These are phyloP conservation scores for Pseudoperonospora humuli DNA, from an alignment of 352 stramenopile genomes.

Conservation along the genomic window DNA sequence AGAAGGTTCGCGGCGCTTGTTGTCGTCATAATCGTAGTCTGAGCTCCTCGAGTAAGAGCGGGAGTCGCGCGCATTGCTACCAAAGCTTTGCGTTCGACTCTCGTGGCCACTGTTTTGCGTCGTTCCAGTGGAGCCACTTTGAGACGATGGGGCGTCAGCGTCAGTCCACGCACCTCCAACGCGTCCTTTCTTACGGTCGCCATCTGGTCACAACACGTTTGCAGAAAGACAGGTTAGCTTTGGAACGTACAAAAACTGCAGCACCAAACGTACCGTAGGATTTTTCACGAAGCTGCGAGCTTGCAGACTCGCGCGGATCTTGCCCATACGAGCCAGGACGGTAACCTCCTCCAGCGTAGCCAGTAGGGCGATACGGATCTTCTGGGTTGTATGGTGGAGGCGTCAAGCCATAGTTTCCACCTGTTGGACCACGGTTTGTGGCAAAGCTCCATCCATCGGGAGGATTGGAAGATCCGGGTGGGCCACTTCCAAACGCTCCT, in stretches of 20 bases:
- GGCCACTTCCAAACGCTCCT: slow-evolving; percentile 47
- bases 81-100: slow-evolving; percentile 40
- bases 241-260: neutral
- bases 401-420: slow-evolving; percentile 50
- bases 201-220: slow-evolving; percentile 27
- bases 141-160: slow-evolving; percentile 18
- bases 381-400: slow-evolving; percentile 69
- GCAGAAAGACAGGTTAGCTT: neutral
- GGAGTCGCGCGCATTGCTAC: slow-evolving; percentile 26
- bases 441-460: slow-evolving; percentile 81
- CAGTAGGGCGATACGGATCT: slow-evolving; percentile 62
- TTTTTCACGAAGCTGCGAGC: slow-evolving; percentile 65
- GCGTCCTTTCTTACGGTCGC: slow-evolving; percentile 77
- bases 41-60: slow-evolving; percentile 33
- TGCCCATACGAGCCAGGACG: slow-evolving; percentile 36
- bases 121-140: slow-evolving; percentile 20
- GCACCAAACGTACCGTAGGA: slow-evolving; percentile 45
- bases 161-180: slow-evolving; percentile 64
- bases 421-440: slow-evolving; percentile 75
- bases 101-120: slow-evolving; percentile 27
- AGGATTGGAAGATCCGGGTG: slow-evolving; percentile 58
- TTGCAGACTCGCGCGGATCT: slow-evolving; percentile 55
- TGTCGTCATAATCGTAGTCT: slow-evolving; percentile 56
- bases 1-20: slow-evolving; percentile 26
- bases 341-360: slow-evolving; percentile 41